phyloP scores from a whole-genome alignment of 1,284 basidiomycete species.

The Agroathelia rolfsii region DNA sequence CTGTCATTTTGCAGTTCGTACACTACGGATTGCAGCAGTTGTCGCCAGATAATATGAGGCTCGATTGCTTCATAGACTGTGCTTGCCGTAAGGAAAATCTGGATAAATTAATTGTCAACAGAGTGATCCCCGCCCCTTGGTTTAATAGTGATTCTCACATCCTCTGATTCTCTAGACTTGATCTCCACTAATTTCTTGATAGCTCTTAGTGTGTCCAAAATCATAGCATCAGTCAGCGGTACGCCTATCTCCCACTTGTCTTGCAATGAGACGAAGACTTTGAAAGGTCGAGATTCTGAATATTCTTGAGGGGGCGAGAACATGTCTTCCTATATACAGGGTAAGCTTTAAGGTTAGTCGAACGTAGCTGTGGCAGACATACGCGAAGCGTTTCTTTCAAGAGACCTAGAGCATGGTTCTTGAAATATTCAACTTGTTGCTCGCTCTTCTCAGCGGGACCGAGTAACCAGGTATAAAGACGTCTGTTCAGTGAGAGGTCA shows the following conservation, averaged over 20 bases:
- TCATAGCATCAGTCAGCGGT: constrained; percentile 67
- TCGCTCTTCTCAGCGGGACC: constrained; percentile 73
- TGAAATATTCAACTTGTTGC: constrained; percentile 64
- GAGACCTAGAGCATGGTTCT: constrained; percentile 56
- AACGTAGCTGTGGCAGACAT: constrained; percentile 13
- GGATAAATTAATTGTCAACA: constrained; percentile 9
- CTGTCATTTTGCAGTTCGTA: constrained; percentile 38
- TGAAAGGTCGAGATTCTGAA: constrained; percentile 79
- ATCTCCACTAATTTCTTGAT: constrained; percentile 49
- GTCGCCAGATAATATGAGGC: constrained; percentile 80
- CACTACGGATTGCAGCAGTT: constrained; percentile 50
- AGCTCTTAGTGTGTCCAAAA: constrained; percentile 73
- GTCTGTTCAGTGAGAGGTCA: constrained; percentile 87
- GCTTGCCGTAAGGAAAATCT: constrained; percentile 79
- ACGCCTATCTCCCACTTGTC: constrained; percentile 97
- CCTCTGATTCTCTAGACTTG: constrained; percentile 44
- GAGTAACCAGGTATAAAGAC: constrained; percentile 90
- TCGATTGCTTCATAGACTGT: constrained; percentile 92
- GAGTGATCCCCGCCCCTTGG: no score
- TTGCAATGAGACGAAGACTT: constrained; percentile 88
- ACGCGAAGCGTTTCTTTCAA: constrained; percentile 63
- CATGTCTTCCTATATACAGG: constrained; percentile 56
- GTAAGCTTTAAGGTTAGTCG: constrained; percentile 7
- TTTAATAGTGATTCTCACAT: constrained; percentile 33
- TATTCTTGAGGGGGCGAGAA: constrained; percentile 57